Evolutionary conservation across 2,329 filamentous ascomycete genomes (phyloP).

Genomic region (Chaetomium globosum): DNA sequence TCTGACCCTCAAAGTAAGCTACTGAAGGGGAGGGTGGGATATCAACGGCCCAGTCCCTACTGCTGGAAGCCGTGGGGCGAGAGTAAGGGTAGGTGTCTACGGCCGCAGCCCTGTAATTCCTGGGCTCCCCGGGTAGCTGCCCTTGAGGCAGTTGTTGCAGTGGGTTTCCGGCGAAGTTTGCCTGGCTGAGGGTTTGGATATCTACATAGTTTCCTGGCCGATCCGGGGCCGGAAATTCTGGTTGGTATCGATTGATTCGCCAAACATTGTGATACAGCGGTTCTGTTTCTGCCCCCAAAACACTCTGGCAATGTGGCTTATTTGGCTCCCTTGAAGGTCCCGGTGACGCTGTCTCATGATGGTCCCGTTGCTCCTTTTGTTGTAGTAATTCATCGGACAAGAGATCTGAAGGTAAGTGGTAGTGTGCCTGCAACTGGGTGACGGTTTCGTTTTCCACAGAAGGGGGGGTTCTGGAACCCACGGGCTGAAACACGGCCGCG

Average conservation of each 20-base stretch:
- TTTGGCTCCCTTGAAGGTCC: neutral
- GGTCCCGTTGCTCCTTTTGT: neutral
- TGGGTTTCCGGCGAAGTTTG: neutral
- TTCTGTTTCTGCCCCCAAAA: too few species aligned
- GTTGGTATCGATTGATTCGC: conserved; percentile 1
- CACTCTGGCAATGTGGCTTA: neutral
- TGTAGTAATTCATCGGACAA: neutral
- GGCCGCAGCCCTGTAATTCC: neutral
- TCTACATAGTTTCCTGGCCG: neutral
- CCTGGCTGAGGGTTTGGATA: neutral
- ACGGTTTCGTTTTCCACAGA: too few species aligned
- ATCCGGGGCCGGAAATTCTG: neutral
- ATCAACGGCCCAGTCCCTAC: neutral
- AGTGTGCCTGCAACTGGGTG: neutral
- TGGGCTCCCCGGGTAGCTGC: neutral
- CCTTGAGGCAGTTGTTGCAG: neutral
- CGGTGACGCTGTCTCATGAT: neutral
- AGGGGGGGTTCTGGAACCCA: neutral
- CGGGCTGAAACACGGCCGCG: neutral
- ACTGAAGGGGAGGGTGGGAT: neutral
- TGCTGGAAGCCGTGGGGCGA: neutral
- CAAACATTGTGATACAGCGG: conserved; percentile 2
- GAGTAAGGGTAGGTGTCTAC: neutral
- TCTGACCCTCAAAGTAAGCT: neutral
- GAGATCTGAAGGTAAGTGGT: neutral